Evolutionary conservation across 2,329 filamentous ascomycete species (phyloP).

Genomic region (Ophiobolus disseminans): DNA sequence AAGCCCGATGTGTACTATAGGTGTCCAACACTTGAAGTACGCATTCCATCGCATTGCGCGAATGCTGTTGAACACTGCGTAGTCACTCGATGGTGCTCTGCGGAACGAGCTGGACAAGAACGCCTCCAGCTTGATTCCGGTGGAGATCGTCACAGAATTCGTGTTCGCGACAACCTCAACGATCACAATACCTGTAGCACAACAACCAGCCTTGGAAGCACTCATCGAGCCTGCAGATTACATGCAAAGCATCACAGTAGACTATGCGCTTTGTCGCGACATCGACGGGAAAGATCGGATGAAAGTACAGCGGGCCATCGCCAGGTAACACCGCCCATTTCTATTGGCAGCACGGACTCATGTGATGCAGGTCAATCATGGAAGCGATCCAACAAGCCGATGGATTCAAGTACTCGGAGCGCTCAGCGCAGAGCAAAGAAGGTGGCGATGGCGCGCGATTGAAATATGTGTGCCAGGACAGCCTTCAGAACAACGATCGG

Average conservation of each 20-base stretch:
- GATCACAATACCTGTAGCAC: constrained; percentile 37
- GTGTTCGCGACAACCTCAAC: constrained; percentile 38
- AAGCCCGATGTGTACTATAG: constrained; percentile 44
- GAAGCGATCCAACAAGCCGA: constrained; percentile 40
- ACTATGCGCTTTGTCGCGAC: constrained; percentile 35
- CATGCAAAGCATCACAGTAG: constrained; percentile 38
- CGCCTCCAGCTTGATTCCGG: constrained; percentile 37
- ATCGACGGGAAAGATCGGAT: constrained; percentile 37
- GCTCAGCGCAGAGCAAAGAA: constrained; percentile 37
- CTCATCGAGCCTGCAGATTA: constrained; percentile 37
- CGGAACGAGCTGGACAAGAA: constrained; percentile 39
- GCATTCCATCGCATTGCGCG: constrained; percentile 7
- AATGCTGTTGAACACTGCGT: constrained; percentile 22
- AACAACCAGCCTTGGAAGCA: constrained; percentile 32
- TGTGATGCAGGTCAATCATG: constrained; percentile 32
- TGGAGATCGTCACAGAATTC: constrained; percentile 42
- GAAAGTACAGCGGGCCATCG: constrained; percentile 38
- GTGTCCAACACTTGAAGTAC: constrained; percentile 37
- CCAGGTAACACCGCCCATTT: constrained; percentile 21
- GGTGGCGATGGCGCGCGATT: constrained; percentile 40
- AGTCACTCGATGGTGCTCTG: constrained; percentile 39
- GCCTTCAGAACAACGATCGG: constrained; percentile 38
- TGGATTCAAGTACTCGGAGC: constrained; percentile 45
- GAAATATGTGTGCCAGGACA: constrained; percentile 45
- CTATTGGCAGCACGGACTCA: constrained; percentile 7